phyloP scores from a whole-genome alignment of 2,329 filamentous ascomycete species.

The Neonectria coccinea region DNA sequence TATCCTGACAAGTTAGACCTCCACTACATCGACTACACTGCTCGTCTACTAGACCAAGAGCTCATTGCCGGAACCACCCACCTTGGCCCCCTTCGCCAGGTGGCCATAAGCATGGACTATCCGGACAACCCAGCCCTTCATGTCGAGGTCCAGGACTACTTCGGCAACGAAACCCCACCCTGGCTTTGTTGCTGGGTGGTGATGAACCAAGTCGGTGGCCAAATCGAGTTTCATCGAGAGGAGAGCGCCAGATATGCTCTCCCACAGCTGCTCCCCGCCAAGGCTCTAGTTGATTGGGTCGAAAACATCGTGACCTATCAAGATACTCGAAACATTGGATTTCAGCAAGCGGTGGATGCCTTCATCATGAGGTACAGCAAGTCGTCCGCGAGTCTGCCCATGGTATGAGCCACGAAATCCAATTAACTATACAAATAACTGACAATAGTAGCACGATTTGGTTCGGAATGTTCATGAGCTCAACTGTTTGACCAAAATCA shows the following conservation, averaged over 20 bases:
- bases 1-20: constrained; percentile 39
- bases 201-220: constrained; percentile 43
- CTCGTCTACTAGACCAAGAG: constrained; percentile 43
- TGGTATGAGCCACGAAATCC: constrained; percentile 33
- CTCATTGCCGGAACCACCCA: constrained; percentile 46
- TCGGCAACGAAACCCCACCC: constrained; percentile 36
- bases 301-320: constrained; percentile 41
- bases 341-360: constrained; percentile 45
- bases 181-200: constrained; percentile 48
- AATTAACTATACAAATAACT: neutral
- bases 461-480: constrained; percentile 44
- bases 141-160: constrained; percentile 45
- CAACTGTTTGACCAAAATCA: constrained; percentile 45
- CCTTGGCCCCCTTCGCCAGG: constrained; percentile 43
- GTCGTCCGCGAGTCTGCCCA: constrained; percentile 36
- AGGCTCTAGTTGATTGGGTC: constrained; percentile 41
- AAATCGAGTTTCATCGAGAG: constrained; percentile 43
- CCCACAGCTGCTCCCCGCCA: constrained; percentile 39
- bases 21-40: constrained; percentile 47
- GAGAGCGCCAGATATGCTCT: constrained; percentile 45
- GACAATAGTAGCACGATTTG: constrained; percentile 36
- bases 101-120: constrained; percentile 45
- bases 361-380: constrained; percentile 45
- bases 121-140: constrained; percentile 41
- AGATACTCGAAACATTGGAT: constrained; percentile 42